Evolutionary conservation across 1,284 basidiomycete genomes (phyloP).

Genomic region (Pseudozyma tsukubaensis): DNA sequence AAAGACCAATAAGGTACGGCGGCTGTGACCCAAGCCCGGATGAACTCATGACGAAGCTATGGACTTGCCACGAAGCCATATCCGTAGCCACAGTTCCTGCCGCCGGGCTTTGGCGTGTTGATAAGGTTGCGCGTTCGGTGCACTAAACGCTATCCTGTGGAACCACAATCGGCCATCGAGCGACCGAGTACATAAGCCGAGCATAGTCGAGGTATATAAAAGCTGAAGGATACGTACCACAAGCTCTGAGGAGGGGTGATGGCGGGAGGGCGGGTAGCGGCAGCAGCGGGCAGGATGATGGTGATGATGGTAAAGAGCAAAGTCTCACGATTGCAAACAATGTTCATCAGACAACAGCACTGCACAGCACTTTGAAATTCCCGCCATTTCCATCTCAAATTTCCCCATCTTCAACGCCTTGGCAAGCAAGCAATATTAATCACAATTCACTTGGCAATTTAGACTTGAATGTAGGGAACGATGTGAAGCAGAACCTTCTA

Average conservation of each 20-base stretch:
- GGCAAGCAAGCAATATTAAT: background rate
- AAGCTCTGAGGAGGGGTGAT: conserved; percentile 38
- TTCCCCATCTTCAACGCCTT: background rate
- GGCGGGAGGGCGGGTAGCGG: conserved; percentile 16
- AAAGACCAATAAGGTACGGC: background rate
- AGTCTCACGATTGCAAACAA: background rate
- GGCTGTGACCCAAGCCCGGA: background rate
- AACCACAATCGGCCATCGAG: background rate
- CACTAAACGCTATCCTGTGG: conserved; percentile 3
- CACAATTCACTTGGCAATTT: too few relatives aligned
- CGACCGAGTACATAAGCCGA: background rate
- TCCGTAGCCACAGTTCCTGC: background rate
- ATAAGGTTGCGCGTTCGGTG: conserved; percentile 10
- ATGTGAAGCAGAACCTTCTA: too few relatives aligned
- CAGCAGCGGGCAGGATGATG: conserved; percentile 35
- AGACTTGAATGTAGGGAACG: too few relatives aligned
- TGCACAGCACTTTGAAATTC: background rate
- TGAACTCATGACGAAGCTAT: too few relatives aligned
- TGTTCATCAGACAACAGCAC: background rate
- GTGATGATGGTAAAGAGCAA: conserved; percentile 31
- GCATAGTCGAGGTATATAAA: background rate
- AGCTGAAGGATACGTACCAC: conserved; percentile 34
- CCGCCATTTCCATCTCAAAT: background rate
- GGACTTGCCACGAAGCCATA: background rate
- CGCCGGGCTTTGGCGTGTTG: background rate